phyloP scores from a whole-genome alignment of 345 rosid species.

The rapeseed (Brassica napus) region Da-Ae NC_063443.1:16115001-16115500 shows the following conservation, averaged over 20 bases:
- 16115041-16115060: neutral
- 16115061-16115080: neutral
- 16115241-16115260: neutral
- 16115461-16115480: neutral
- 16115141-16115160: neutral
- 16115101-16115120: constrained; percentile 4
- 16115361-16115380: neutral
- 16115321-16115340: neutral
- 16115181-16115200: neutral
- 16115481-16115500: constrained; percentile 1
- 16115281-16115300: neutral
- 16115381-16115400: neutral
- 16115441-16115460: neutral
- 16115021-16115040: neutral
- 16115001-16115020: neutral
- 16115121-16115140: neutral
- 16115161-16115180: neutral
- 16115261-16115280: neutral
- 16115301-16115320: neutral
- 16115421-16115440: neutral
- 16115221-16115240: neutral
- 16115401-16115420: neutral
- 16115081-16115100: neutral
- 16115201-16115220: neutral
- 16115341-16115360: neutral